Evolutionary conservation across 495 filamentous ascomycete genomes (phyloP), one percentile per base, ranked within the genome.

Genomic region (Aspergillus homomorphus): DNA sequence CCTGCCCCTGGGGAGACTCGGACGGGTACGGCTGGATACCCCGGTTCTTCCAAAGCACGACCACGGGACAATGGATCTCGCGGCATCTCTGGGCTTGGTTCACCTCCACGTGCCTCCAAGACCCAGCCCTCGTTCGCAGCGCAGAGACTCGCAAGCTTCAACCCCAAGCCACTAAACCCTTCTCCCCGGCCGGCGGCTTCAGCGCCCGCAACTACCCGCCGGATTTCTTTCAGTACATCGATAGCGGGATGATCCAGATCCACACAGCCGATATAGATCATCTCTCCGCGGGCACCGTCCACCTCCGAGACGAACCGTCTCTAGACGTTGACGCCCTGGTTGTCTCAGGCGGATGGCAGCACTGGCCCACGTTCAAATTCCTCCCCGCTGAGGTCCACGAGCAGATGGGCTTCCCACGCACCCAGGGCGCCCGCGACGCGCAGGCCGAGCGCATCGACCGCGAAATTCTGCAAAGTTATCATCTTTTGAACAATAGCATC

Each of bases 341-440:
- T 54, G 89, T 82, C 61, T 78, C 77, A 22, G 90, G 84, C 0
- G 86, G 86, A 10, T 91, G 88, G 83, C 84, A 84, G 61, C 78
- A 82, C 51, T 74, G 73, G 1, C 81, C 87, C 2, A 77, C 81
- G 3, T 76, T 91, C 55, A 83, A 82, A 41, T 86, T 90, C 66
- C 66, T 85, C 0, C 84, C 87, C 0, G 78, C 77, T 52, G 73
- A 67, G 43, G 73, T 72, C 19, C 68, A 77, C 56, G 63, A 41
- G 57, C 74, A 44, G 57, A 79, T 21, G 68, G 74, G 26, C 67
- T 70, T 46, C 72, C 76, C 10, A 67, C 67, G 60, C 64, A 60
- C 41, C 33, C 69, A 49, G 50, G 70, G 2, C 15, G n/a, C 45
- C 14, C 45, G 53, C 42, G 19, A 55, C 16, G 8, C 23, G 42